Evolutionary conservation across 495 filamentous ascomycete species (phyloP).

Genomic region (Podospora conica): DNA sequence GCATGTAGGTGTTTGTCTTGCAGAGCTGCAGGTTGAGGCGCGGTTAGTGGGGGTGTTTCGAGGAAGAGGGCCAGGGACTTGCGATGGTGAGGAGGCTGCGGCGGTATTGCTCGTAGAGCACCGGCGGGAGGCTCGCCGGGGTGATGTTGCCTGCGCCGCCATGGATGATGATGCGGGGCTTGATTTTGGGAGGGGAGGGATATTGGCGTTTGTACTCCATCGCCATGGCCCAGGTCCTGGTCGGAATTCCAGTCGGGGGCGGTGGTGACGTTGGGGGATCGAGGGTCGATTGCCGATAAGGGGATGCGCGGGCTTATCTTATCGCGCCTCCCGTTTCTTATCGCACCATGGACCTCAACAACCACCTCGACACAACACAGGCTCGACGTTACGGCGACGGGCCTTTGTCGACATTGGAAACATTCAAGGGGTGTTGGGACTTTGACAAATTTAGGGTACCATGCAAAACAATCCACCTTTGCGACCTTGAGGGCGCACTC

Average conservation of each 20-base stretch:
- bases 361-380: neutral
- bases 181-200: slow-evolving; percentile 18
- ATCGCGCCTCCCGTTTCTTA: neutral
- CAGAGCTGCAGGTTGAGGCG: slow-evolving; percentile 20
- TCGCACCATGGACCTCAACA: neutral
- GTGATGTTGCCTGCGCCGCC: slow-evolving; percentile 82
- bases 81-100: slow-evolving; percentile 58
- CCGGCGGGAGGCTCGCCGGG: slow-evolving; percentile 56
- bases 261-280: too few species aligned
- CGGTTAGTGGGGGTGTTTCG: neutral
- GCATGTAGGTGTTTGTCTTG: slow-evolving; percentile 33
- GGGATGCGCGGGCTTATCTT: neutral
- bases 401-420: too few species aligned
- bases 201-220: slow-evolving; percentile 30
- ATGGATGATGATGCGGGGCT: slow-evolving; percentile 75
- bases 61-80: slow-evolving; percentile 7
- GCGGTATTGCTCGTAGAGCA: slow-evolving; percentile 54
- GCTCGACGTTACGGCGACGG: neutral
- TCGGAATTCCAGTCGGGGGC: neutral
- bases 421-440: too few species aligned
- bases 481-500: too few species aligned
- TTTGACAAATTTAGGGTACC: too few species aligned
- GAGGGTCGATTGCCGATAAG: neutral
- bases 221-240: too few species aligned
- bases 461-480: too few species aligned